These are phyloP conservation scores for Penium margaritaceum DNA, from an alignment of 139 green algal genomes.

Conservation along the genomic window DNA sequence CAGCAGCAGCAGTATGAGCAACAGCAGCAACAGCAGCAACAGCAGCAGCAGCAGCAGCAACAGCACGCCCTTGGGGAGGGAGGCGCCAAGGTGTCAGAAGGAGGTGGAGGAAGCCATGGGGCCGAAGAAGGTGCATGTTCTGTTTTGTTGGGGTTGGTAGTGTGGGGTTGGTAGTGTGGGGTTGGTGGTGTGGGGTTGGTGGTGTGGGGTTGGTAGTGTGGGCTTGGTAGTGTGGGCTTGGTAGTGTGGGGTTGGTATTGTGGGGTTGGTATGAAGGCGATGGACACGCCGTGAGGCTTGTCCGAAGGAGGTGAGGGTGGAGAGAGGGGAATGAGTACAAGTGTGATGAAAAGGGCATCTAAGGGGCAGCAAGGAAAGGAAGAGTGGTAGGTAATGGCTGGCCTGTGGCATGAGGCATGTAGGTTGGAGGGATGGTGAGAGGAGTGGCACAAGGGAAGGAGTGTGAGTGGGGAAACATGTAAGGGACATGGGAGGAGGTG, in stretches of 20 bases:
- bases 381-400: not conserved
- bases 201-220: not conserved
- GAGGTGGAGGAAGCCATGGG: not conserved
- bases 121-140: not conserved
- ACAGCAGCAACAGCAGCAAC: slow-evolving; percentile 1
- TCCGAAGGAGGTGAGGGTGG: not conserved
- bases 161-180: not conserved
- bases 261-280: not conserved
- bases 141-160: not conserved
- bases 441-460: not conserved
- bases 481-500: not conserved
- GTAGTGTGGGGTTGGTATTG: not conserved
- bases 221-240: not conserved
- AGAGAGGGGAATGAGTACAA: no score
- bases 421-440: not conserved
- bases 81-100: not conserved
- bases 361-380: not conserved
- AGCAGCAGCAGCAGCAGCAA: not conserved
- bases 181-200: not conserved
- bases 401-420: not conserved
- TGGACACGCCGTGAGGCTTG: not conserved
- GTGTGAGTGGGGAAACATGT: not conserved
- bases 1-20: not conserved
- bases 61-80: not conserved
- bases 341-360: no score